Evolutionary conservation across 345 rosid species (phyloP), one percentile per base, ranked within the genome.

Genomic region (Capsella bursapastoris): DNA sequence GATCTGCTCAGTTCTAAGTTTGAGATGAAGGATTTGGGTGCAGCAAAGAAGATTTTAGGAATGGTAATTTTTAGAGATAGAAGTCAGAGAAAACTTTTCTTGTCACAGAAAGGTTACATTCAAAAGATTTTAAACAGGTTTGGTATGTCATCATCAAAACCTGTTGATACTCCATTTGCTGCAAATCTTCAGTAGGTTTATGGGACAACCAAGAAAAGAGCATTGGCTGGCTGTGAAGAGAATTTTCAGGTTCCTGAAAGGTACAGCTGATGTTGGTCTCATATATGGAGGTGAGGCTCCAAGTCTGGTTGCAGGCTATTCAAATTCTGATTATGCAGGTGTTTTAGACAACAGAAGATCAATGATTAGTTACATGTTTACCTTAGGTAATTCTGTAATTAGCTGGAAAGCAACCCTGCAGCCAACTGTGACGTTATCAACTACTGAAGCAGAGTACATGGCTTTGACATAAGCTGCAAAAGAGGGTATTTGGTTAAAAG

Each of bases 201-300:
- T 63, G n/a, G 8, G 22, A 22, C 4, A 63, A 28, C 69, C 27
- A 32, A 4, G 31, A 1, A 49, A 34, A 3, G 47, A 66, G 4
- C 47, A 66, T 1, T 66, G 15, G 10, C 11, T 7, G 0, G 25
- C 4, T 22, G 44, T 50, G 12, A 66, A 66, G 57, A 66, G 32
- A 1, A 66, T 50, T 16, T 50, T 49, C 1, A 0, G 13, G 12
- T 65, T 49, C 11, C 8, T 66, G 0, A 45, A 2, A 2, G 68
- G 55, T 64, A 64, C 28, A 7, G n/a, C 9, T 64, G 68, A 64
- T 45, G 66, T 45, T 29, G 55, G 56, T 3, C 41, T 47, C 40
- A 29, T 47, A 2, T 64, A 18, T 13, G 29, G 15, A 29, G 41
- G 56, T 45, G 56, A 45, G 40, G 10, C 27, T n/a, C 3, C 27